A percentile compares a stretch with the other conserved stretches of the same genome.
These are phyloP conservation scores for Umbelopsis sp. DNA, from an alignment of 192 early-diverging fungal genomes.

Conservation along the genomic window DNA sequence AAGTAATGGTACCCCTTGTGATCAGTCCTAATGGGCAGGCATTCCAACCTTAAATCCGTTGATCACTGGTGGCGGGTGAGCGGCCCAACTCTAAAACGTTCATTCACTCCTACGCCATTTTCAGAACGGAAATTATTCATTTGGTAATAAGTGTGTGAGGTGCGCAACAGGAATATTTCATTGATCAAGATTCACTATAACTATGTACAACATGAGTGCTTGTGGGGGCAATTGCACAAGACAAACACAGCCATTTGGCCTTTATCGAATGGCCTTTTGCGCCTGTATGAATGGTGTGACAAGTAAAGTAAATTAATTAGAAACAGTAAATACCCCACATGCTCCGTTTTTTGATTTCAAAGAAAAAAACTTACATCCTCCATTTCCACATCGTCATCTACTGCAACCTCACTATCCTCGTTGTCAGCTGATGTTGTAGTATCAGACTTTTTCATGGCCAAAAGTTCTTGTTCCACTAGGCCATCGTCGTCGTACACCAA, in stretches of 20 bases:
- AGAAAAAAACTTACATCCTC: background rate
- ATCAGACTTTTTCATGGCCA: constrained; percentile 20
- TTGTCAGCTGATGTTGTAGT: background rate
- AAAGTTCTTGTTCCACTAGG: constrained; percentile 60
- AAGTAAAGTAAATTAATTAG: background rate
- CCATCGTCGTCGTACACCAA: constrained; percentile 87
- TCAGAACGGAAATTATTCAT: no score
- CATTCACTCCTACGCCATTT: no score
- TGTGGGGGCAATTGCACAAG: background rate
- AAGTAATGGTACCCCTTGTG: background rate
- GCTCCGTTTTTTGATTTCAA: background rate
- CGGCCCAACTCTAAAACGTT: no score
- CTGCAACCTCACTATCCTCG: constrained; percentile 8
- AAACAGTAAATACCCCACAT: background rate
- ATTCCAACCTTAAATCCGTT: background rate
- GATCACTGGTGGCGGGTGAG: background rate
- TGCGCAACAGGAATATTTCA: no score
- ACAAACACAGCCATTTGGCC: background rate
- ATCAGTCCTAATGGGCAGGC: background rate
- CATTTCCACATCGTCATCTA: constrained; percentile 35
- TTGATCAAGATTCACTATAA: background rate
- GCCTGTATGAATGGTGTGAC: background rate
- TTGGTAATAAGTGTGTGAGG: no score
- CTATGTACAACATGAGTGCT: background rate
- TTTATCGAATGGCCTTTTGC: background rate